These are phyloP conservation scores for Huntiella savannae DNA, from an alignment of 2,329 filamentous ascomycete genomes.

Conservation along the genomic window DNA sequence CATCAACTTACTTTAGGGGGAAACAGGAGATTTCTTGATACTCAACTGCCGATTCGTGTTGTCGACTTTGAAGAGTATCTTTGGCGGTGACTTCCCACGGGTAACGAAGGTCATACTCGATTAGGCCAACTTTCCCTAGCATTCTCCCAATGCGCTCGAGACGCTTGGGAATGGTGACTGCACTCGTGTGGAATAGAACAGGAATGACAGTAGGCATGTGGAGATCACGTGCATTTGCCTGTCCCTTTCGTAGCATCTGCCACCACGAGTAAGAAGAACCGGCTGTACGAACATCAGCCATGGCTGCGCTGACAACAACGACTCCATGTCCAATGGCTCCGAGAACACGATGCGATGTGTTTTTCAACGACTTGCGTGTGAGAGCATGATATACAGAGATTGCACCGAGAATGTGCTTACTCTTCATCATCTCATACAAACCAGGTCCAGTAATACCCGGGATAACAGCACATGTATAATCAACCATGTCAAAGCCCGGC, in stretches of 20 bases:
- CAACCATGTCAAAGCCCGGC: conserved; percentile 4
- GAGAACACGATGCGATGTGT: conserved; percentile 1
- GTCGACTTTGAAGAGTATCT: conserved; percentile 1
- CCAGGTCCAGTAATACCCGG: conserved; percentile 4
- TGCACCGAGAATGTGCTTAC: conserved; percentile 1
- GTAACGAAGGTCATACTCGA: not conserved
- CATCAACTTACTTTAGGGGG: conserved; percentile 1
- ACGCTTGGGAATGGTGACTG: conserved; percentile 2
- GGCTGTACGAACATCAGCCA: conserved; percentile 3
- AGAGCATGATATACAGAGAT: conserved; percentile 3
- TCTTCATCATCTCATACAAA: conserved; percentile 7
- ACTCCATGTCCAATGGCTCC: conserved; percentile 8
- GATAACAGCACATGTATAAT: conserved; percentile 8
- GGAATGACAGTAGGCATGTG: conserved; percentile 3
- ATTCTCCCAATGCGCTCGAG: conserved; percentile 2
- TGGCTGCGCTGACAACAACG: conserved; percentile 6
- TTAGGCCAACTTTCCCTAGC: not conserved
- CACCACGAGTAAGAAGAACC: conserved; percentile 6
- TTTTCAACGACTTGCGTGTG: conserved; percentile 5
- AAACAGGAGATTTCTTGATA: not conserved
- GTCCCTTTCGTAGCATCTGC: conserved; percentile 8
- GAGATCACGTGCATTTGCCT: conserved; percentile 4
- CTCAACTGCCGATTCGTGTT: conserved; percentile 5
- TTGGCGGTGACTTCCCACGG: not conserved
- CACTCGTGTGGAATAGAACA: conserved; percentile 6